Percentiles rank a stretch among this genome's conserved stretches.
These are phyloP conservation scores for Eucalyptus sideroxylon DNA, from an alignment of 345 rosid genomes.

Conservation along the genomic window DNA sequence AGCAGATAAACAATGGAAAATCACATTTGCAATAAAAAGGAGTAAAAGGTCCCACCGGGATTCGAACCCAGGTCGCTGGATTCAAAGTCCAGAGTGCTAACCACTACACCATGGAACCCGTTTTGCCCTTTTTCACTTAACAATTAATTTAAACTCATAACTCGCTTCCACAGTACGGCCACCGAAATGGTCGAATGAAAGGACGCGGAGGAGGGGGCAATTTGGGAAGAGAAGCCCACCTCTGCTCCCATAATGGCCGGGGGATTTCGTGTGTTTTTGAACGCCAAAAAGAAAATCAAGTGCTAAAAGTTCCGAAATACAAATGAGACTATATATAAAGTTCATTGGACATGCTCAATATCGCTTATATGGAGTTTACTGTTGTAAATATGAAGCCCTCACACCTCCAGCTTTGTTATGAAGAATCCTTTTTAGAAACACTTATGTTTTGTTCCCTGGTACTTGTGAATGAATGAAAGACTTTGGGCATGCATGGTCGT, in stretches of 20 bases:
- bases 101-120: background rate
- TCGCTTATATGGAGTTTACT: background rate
- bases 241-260: background rate
- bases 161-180: background rate
- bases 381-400: background rate
- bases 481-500: too few species aligned
- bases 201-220: background rate
- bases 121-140: rapidly evolving
- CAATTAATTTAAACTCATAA: rapidly evolving
- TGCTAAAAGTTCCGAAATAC: background rate
- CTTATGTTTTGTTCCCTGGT: too few species aligned
- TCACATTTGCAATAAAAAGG: background rate
- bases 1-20: background rate
- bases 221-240: background rate
- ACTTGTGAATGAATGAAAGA: too few species aligned
- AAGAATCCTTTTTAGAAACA: too few species aligned
- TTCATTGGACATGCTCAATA: background rate
- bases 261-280: background rate
- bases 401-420: background rate
- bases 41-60: constrained; percentile 65
- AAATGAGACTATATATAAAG: background rate
- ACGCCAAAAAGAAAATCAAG: background rate
- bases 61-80: constrained; percentile 98
- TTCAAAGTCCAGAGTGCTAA: constrained; percentile 82
- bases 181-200: background rate